phyloP scores from a whole-genome alignment of 2,329 filamentous ascomycete genomes.

The Penicillium sp. region DNA sequence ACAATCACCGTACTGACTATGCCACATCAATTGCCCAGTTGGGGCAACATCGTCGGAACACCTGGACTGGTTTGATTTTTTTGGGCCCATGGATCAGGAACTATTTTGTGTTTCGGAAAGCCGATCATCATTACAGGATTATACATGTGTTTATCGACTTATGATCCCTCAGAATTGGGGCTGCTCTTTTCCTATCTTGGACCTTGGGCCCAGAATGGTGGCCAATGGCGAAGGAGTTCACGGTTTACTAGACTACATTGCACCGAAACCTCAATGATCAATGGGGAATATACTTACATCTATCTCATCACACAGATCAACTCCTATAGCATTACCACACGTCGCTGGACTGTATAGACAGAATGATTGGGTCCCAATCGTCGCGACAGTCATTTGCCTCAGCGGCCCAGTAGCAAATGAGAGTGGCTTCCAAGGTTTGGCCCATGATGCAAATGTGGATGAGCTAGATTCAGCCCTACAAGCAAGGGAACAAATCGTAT shows the following conservation, averaged over 20 bases:
- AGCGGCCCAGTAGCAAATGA: not conserved
- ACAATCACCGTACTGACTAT: no score
- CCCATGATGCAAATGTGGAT: conserved; percentile 10
- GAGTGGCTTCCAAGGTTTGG: not conserved
- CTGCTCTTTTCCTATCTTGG: not conserved
- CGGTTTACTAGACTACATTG: not conserved
- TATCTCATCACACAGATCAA: not conserved
- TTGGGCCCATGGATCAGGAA: not conserved
- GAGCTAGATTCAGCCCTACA: conserved; percentile 23
- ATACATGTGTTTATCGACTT: not conserved
- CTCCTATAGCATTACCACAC: not conserved
- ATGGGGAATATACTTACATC: not conserved
- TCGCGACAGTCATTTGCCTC: not conserved
- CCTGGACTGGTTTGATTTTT: not conserved
- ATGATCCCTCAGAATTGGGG: not conserved
- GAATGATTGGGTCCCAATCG: not conserved
- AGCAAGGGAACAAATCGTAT: conserved; percentile 10
- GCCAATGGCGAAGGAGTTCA: not conserved
- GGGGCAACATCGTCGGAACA: not conserved
- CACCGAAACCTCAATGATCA: not conserved
- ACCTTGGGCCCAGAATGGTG: not conserved
- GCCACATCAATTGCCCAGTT: not conserved
- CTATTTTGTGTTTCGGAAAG: not conserved
- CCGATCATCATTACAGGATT: not conserved
- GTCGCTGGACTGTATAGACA: not conserved